Percentiles rank a stretch among this genome's conserved stretches.
Evolutionary conservation across 495 filamentous ascomycete genomes (phyloP).

Genomic region (Aspergillus conjunctus): DNA sequence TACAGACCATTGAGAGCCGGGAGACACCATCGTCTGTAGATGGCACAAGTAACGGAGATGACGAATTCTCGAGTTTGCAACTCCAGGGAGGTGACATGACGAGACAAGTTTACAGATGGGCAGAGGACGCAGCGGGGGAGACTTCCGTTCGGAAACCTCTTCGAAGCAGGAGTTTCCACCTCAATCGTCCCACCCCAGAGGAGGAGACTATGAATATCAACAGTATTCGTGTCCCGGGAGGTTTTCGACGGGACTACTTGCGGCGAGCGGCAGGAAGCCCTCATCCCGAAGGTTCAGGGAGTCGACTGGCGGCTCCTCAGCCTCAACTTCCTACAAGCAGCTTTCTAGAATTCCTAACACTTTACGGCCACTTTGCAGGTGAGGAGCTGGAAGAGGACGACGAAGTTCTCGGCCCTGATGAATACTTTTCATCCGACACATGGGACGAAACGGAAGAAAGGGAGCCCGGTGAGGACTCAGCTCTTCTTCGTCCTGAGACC

Average conservation of each 20-base stretch:
- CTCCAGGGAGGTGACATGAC: slow-evolving; percentile 95
- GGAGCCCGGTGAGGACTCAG: slow-evolving; percentile 78
- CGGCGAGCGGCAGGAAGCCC: slow-evolving; percentile 62
- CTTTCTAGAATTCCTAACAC: slow-evolving; percentile 91
- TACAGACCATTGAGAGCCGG: slow-evolving; percentile 58
- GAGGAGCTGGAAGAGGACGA: slow-evolving; percentile 96
- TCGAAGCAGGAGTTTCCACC: slow-evolving; percentile 83
- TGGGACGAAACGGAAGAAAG: slow-evolving; percentile 65
- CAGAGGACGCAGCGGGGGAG: slow-evolving; percentile 71
- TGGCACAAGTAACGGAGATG: slow-evolving; percentile 58
- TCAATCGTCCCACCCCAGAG: slow-evolving; percentile 73
- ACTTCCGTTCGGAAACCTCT: slow-evolving; percentile 50
- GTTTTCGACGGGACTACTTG: slow-evolving; percentile 87
- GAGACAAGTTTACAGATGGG: slow-evolving; percentile 90
- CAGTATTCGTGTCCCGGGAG: slow-evolving; percentile 87
- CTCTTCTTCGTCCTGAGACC: slow-evolving; percentile 70
- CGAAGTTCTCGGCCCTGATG: slow-evolving; percentile 78
- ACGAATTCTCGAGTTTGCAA: slow-evolving; percentile 89
- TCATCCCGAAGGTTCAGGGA: slow-evolving; percentile 46
- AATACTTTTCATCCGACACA: slow-evolving; percentile 76
- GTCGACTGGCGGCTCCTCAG: slow-evolving; percentile 42
- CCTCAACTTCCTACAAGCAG: slow-evolving; percentile 79
- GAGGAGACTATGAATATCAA: slow-evolving; percentile 79
- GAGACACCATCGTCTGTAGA: slow-evolving; percentile 43
- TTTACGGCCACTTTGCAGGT: slow-evolving; percentile 97